Percentiles rank a stretch among this genome's conserved stretches.
Evolutionary conservation across 2,329 filamentous ascomycete species (phyloP).

Genomic region (Moelleriella libera): DNA sequence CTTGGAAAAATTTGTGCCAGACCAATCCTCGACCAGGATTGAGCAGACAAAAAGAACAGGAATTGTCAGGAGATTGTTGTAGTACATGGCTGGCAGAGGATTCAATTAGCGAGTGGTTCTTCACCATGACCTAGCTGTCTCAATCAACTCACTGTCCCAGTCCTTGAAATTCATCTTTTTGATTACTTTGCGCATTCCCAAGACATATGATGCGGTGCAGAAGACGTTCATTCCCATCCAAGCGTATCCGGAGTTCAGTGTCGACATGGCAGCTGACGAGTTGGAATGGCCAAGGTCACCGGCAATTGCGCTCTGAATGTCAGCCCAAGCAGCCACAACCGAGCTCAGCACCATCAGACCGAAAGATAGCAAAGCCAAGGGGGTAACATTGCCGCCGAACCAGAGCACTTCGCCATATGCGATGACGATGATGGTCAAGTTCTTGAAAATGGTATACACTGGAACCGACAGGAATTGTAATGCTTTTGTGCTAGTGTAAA

Average conservation of each 20-base stretch:
- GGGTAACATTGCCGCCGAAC: constrained; percentile 88
- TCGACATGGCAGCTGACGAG: constrained; percentile 65
- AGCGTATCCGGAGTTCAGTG: constrained; percentile 84
- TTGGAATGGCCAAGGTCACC: constrained; percentile 42
- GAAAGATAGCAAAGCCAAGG: constrained; percentile 81
- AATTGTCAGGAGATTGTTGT: constrained; percentile 97
- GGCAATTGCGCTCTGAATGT: constrained; percentile 74
- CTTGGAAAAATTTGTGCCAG: constrained; percentile 60
- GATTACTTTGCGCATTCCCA: constrained; percentile 95
- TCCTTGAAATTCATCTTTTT: constrained; percentile 99
- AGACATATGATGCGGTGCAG: constrained; percentile 77
- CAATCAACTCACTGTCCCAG: constrained; percentile 72
- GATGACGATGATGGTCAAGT: constrained; percentile 96
- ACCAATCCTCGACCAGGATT: constrained; percentile 84
- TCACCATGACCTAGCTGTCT: neutral
- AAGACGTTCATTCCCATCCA: constrained; percentile 98
- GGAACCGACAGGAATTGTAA: constrained; percentile 94
- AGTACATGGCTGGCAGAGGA: constrained; percentile 75
- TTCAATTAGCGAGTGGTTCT: neutral
- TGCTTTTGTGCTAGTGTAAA: constrained; percentile 93
- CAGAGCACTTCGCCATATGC: constrained; percentile 96
- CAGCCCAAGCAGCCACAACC: constrained; percentile 89
- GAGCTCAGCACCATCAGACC: constrained; percentile 94
- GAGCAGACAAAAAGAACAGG: constrained; percentile 77
- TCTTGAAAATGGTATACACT: constrained; percentile 99